Base-by-base conservation (phyloP, 441 rosid species). In the Gossypium schwendimanii region DNA sequence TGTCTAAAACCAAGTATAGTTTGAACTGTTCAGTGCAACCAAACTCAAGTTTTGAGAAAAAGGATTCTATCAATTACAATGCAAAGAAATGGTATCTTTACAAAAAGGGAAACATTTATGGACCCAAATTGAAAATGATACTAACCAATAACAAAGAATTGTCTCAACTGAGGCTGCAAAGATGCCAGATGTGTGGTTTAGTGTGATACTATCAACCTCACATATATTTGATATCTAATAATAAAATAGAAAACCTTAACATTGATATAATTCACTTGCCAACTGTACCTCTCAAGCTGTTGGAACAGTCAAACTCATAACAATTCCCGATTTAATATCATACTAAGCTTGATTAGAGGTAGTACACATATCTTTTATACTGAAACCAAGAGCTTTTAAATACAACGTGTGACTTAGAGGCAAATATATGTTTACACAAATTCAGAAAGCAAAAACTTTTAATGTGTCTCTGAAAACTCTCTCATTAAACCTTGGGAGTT, bases 1-100 rank as follows among this genome's bases (percentile, higher is more conserved):
- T 47, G 28, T 67, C 9, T 67, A 49, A 67, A 49, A 67, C 24
- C 45, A 67, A 24, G 15, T 54, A 31, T 31, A 69, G 31, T 69
- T 31, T 53, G 31, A 69, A 53, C 28, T 18, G 18, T 31, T 28
- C 18, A 60, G 31, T 52, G 14, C 45, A 68, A 50, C 33, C 36
- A 21, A 70, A 23, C 21, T 33, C 18, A 31, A 15, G 17, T 23
- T 10, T 47, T 24, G 4, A n/a, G 50, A 65, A 21, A 21, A 65
- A 47, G 3, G 49, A 14, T 44, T 64, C 55, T 26, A 64, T 2
- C 54, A 65, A 47, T n/a, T n/a, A 41, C 54, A 14, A 31, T 44
- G 49, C 17, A 65, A 65, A 23, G 6, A 23, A 47, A 44, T 64
- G 3, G 23, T 18, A 63, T 63, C 11, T 57, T 10, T 1, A 20